phyloP scores from a whole-genome alignment of 2,329 filamentous ascomycete species.

The Cryphonectria japonica region DNA sequence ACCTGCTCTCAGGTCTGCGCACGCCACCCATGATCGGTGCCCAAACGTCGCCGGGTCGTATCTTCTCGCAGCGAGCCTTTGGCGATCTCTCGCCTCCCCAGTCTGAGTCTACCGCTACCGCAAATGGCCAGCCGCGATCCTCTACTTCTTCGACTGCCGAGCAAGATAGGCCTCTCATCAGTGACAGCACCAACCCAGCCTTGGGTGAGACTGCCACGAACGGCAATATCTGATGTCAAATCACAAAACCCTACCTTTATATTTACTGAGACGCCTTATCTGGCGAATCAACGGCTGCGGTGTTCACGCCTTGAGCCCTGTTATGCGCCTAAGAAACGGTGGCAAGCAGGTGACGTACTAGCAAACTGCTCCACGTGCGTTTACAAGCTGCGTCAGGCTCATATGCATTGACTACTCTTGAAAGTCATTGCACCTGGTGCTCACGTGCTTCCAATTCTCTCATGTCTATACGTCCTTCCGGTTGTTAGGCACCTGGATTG shows the following conservation, averaged over 20 bases:
- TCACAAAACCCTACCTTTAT: not conserved
- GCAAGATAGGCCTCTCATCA: constrained; percentile 25
- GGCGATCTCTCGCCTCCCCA: constrained; percentile 39
- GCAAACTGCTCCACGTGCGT: not conserved
- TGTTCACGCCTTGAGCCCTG: not conserved
- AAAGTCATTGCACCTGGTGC: not conserved
- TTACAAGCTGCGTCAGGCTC: not conserved
- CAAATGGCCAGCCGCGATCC: constrained; percentile 31
- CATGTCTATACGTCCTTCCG: not conserved
- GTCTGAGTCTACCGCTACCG: constrained; percentile 27
- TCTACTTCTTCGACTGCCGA: constrained; percentile 26
- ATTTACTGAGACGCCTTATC: not conserved
- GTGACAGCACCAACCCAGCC: constrained; percentile 15
- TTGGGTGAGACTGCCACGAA: not conserved
- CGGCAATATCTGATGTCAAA: constrained; percentile 1
- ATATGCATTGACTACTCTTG: not conserved
- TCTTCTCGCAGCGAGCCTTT: constrained; percentile 33
- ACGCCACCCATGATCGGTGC: constrained; percentile 53
- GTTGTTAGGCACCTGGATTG: not conserved
- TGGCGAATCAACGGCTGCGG: not conserved
- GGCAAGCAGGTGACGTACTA: not conserved
- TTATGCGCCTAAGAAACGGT: not conserved
- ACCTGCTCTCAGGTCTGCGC: constrained; percentile 53
- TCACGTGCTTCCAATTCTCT: not conserved
- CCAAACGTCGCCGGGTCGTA: constrained; percentile 49